A percentile compares a stretch with the other conserved stretches of the same genome.
Evolutionary conservation across 345 rosid genomes (phyloP).

Genomic region (Syzygium jambos): DNA sequence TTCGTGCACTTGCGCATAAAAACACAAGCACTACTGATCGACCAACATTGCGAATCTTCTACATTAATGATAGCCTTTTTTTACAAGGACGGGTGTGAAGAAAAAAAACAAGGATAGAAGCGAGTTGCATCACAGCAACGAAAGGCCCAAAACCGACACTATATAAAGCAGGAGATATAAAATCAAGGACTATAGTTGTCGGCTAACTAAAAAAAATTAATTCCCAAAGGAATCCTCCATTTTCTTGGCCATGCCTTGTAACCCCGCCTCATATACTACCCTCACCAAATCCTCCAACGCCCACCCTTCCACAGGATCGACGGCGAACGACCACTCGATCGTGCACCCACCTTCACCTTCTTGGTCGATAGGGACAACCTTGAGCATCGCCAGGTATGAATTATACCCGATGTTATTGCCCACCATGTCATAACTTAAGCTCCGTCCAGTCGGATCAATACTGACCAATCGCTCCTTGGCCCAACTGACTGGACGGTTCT

Average conservation of each 20-base stretch:
- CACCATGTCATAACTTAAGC: constrained; percentile 35
- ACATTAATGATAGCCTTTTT: too few relatives aligned
- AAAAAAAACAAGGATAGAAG: background rate
- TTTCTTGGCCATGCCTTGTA: constrained; percentile 16
- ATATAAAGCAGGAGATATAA: background rate
- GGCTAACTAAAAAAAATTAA: background rate
- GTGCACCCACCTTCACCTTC: constrained; percentile 24
- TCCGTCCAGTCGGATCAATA: constrained; percentile 21
- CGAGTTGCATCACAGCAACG: background rate
- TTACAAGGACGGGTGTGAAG: background rate
- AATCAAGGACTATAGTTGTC: background rate
- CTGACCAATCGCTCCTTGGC: constrained; percentile 39
- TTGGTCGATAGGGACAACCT: constrained; percentile 12
- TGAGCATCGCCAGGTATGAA: constrained; percentile 38
- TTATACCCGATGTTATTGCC: constrained; percentile 46
- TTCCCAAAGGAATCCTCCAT: constrained; percentile 17
- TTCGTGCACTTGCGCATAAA: too few relatives aligned
- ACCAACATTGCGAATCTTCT: too few relatives aligned
- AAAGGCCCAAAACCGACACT: background rate
- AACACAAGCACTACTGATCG: too few relatives aligned
- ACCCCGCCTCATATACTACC: constrained; percentile 12
- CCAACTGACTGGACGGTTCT: constrained; percentile 16
- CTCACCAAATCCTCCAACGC: constrained; percentile 23
- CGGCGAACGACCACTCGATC: constrained; percentile 43
- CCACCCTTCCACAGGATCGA: constrained; percentile 50